Base-by-base conservation (phyloP, 2,329 filamentous ascomycete species). In the Trichoderma hamatum region DNA sequence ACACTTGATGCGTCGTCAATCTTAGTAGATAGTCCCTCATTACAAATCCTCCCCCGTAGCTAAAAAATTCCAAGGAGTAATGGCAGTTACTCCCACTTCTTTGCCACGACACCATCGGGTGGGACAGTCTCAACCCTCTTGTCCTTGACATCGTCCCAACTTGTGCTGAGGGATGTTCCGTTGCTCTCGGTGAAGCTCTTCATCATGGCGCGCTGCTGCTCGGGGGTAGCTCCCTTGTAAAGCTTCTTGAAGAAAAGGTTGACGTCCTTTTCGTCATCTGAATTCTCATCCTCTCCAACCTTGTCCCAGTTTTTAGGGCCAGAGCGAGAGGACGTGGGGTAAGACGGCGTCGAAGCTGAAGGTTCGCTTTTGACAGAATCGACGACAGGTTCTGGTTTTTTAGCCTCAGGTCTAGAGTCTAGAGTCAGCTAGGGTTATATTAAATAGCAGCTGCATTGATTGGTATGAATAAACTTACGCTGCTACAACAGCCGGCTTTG, bases 161-260 rank as follows among this genome's bases (percentile, higher is more conserved):
- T 93, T 0, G 96, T 99, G 79, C 93, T 97, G 61, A 99, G 82
- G 3, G 92, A 88, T 0, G 96, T 99, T 5, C 96, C 96, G 74
- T 96, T 96, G 79, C 94, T 97, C 84, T 99, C 95, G 16, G 89
- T 85, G 76, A 93, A 98, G 77, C 93, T 97, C 87, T 99, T 99
- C 89, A 96, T 93, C 96, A 99, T 99, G 10, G 96, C 96, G 2
- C 94, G 89, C 76, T 89, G 89, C 69, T 93, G 92, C 74, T 99
- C 95, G 0, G 90, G 88, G 60, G 91, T 89, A 0, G 93, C 89
- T 43, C 83, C 84, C 71, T 91, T 89, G 81, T 95, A 98, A 1
- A 99, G 84, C 75, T 91, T 90, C 84, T 96, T 96, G 84, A 99
- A 99, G 82, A 97, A 98, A 13, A 80, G 77, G 74, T 96, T 91